Conservation (phyloP, 768 basidiomycete species). For the Leccinum barrowsii region DNA sequence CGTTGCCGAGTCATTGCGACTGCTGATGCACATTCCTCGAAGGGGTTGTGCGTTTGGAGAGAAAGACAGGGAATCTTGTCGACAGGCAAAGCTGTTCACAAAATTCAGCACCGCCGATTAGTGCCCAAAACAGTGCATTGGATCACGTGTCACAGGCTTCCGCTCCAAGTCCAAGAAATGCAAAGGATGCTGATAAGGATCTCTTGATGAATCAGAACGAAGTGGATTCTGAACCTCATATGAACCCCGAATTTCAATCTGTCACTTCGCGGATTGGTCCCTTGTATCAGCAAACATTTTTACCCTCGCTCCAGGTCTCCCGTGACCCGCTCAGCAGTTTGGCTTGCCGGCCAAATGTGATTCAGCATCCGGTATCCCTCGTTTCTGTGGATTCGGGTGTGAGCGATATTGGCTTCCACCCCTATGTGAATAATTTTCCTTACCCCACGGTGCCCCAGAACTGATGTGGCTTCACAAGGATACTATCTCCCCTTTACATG, state of each 20-base stretch:
- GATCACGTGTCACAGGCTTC: too few relatives aligned
- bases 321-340: too few relatives aligned
- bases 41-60: constrained; percentile 4
- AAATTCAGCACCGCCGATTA: not conserved
- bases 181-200: not conserved
- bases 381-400: too few relatives aligned
- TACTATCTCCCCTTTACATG: too few relatives aligned
- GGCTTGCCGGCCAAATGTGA: too few relatives aligned
- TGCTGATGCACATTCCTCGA: not conserved
- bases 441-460: too few relatives aligned
- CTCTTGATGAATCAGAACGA: not conserved
- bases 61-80: not conserved
- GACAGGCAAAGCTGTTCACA: not conserved
- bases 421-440: too few relatives aligned
- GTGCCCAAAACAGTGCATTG: not conserved
- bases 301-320: too few relatives aligned
- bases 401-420: too few relatives aligned
- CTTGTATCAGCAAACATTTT: too few relatives aligned
- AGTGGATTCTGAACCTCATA: not conserved
- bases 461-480: too few relatives aligned
- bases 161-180: not conserved
- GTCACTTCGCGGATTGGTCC: not conserved
- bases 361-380: too few relatives aligned
- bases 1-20: not conserved
- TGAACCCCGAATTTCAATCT: not conserved